These are phyloP conservation scores for Talaromyces ruber DNA, from an alignment of 495 filamentous ascomycete species.

Conservation along the genomic window DNA sequence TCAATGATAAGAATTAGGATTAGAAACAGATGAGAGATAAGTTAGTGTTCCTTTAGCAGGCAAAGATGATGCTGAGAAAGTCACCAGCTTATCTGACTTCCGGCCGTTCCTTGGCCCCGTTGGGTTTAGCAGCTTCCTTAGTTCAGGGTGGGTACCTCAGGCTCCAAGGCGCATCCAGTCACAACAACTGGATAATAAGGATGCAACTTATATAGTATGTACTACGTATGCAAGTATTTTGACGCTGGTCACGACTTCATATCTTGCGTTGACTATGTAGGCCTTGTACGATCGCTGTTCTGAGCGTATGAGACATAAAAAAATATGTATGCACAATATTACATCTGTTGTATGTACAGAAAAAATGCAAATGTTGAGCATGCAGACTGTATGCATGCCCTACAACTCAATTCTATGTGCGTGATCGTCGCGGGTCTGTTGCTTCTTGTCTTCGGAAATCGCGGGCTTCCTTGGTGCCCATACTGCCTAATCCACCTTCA, in stretches of 20 bases:
- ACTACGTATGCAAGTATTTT: neutral
- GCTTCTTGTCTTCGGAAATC: constrained; percentile 82
- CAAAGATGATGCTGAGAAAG: neutral
- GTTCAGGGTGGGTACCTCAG: neutral
- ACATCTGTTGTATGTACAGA: neutral
- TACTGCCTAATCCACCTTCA: constrained; percentile 78
- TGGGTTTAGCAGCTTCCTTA: neutral
- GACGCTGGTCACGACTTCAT: neutral
- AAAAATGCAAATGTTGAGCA: neutral
- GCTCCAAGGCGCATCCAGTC: neutral
- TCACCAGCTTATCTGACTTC: neutral
- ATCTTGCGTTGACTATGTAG: too few relatives aligned
- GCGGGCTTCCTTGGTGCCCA: constrained; percentile 84
- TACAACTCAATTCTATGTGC: constrained; percentile 21
- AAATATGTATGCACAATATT: neutral
- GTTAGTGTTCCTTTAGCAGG: neutral
- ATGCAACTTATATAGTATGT: too few relatives aligned
- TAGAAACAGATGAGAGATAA: neutral
- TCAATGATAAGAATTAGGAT: neutral
- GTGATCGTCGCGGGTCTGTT: constrained; percentile 68
- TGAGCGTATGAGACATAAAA: neutral
- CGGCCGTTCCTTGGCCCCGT: neutral
- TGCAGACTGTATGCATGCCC: neutral
- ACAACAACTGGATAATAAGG: neutral
- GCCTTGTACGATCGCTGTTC: neutral